Base-by-base conservation (phyloP, 768 basidiomycete species). In the Trametes meyenii region DNA sequence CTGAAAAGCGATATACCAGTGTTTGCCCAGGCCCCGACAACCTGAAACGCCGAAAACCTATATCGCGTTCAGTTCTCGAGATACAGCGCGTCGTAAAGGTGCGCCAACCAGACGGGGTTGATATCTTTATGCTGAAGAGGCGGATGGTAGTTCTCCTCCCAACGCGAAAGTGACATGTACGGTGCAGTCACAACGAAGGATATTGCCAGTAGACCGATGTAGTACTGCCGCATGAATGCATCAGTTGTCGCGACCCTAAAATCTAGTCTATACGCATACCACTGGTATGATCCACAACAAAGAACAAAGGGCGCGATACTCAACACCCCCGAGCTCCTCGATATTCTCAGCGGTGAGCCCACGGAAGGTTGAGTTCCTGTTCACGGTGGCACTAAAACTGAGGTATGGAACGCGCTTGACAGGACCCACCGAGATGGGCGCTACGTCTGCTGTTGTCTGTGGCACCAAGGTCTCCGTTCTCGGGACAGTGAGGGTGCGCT, bases 291-390 rank as follows among this genome's bases (percentile, higher is more conserved):
- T 81, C 88, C 90, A 95, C 14, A 92, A 74, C 46, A 96, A 72
- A 2, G 86, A 83, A 48, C 86, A 87, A 64, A 96, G 75, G 6
- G 90, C 91, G 12, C 94, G 83, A 71, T 91, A 98, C 72, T 98
- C 96, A 11, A 96, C 87, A 13, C 95, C 94, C 5, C 94, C 96
- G 5, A 98, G 77, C 69, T 96, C 93, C 61, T 96, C 92, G 69
- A 90, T 76, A 65, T 97, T 88, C 45, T 92, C 90, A 16, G 84
- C 80, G 0, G 86, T 90, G 50, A 96, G 74, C 67, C 75, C 78
- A 23, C 80, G 80, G 66, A 91, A 90, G 1, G 77, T 73, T 2
- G 89, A 92, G 71, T 94, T 94, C 33, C 86, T 80, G 0, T 89
- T 88, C 21, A 95, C 90, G 2, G 81, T 71, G 0, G 92, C 87